Conservation (phyloP, 441 rosid species). For the Gossypium gossypioides region DNA sequence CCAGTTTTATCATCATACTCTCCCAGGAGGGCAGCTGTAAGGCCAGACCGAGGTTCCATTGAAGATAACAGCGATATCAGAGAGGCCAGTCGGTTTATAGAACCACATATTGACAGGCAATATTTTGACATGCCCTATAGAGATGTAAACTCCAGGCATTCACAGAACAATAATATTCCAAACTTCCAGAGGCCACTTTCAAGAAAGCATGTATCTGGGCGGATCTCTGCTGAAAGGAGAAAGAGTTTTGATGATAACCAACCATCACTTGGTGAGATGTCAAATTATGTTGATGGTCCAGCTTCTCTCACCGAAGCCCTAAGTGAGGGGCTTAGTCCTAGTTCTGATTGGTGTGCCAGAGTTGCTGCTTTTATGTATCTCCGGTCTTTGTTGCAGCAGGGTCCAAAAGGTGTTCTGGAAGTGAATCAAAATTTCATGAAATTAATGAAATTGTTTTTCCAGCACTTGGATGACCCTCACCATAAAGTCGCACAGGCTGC, state of each 20-base stretch:
- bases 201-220: slow-evolving; percentile 69
- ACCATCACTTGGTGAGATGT: slow-evolving; percentile 61
- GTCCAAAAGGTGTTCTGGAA: slow-evolving; percentile 87
- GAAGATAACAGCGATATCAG: slow-evolving; percentile 57
- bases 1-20: slow-evolving; percentile 57
- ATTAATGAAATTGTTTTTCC: slow-evolving; percentile 95
- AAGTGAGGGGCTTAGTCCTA: slow-evolving; percentile 75
- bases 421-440: slow-evolving; percentile 85
- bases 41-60: slow-evolving; percentile 53
- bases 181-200: slow-evolving; percentile 95
- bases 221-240: slow-evolving; percentile 80
- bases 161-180: slow-evolving; percentile 67
- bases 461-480: slow-evolving; percentile 97
- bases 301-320: slow-evolving; percentile 79
- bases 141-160: slow-evolving; percentile 59
- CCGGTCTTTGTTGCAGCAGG: slow-evolving; percentile 74
- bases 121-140: slow-evolving; percentile 46
- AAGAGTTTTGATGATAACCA: slow-evolving; percentile 94
- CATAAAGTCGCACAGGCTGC: slow-evolving; percentile 99
- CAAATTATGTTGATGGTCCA: slow-evolving; percentile 79
- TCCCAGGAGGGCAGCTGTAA: slow-evolving; percentile 59
- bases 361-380: slow-evolving; percentile 87
- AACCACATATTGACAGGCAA: slow-evolving; percentile 58
- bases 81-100: slow-evolving; percentile 53
- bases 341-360: slow-evolving; percentile 95